Base-by-base conservation (phyloP, 2,329 filamentous ascomycete species). In the Scedosporium apiospermum region DNA sequence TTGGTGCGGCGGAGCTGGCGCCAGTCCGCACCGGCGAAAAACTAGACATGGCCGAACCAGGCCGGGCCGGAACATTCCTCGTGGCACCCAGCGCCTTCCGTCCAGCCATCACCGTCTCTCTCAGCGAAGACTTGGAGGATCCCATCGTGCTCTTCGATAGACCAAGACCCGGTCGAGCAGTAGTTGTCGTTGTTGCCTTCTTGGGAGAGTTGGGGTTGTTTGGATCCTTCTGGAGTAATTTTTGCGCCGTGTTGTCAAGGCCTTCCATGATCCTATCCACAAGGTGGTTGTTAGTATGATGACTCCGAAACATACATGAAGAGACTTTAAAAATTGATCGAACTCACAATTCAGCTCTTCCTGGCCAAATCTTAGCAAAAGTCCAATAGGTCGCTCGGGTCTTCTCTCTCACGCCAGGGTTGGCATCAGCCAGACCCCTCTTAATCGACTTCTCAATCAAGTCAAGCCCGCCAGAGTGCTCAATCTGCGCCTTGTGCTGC, bases 321-420 rank as follows among this genome's bases (percentile, higher is more conserved):
- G 23, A 61, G 18, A 38, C 65, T 18, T 18, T 23, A 7, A 16
- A 26, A 41, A 58, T 58, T 44, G 7, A 38, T 42, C 57, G 9
- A 44, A 80, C 87, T 78, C 79, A 91, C 83, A 78, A 78, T 69
- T 93, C 88, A 46, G 91, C 92, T 70, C 83, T 86, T 21, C 87
- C 81, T 2, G 89, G 88, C 90, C 92, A 98, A 18, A 91, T 81
- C 41, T 78, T 79, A 64, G 87, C 85, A 72, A 93, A 97, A 0
- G 80, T 79, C 95, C 95, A 99, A 73, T 90, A 99, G 0, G 91
- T 90, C 44, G 85, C 83, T 68, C 95, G 86, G 81, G 90, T 93
- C 66, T 86, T 88, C 74, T 96, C 92, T 69, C 95, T 86, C 57
- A 98, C 93, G 34, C 88, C 89, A 6, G 93, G 92, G 70, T 98